phyloP scores from a whole-genome alignment of 2,329 filamentous ascomycete species.

The Sclerotinia nivalis region DNA sequence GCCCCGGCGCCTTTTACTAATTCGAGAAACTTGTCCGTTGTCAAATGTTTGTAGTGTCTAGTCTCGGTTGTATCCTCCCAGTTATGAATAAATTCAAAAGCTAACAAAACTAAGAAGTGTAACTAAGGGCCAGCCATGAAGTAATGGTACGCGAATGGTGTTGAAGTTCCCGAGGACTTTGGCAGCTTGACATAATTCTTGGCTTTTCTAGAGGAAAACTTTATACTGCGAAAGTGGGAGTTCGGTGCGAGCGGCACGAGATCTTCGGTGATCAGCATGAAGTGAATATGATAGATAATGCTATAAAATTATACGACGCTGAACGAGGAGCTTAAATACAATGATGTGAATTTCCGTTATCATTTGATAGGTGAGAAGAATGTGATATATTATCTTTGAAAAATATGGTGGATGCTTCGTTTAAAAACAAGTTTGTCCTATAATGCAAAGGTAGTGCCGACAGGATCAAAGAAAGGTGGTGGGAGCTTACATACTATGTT shows the following conservation, averaged over 20 bases:
- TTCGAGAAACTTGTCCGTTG: neutral
- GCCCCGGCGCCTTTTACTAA: neutral
- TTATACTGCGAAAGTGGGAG: neutral
- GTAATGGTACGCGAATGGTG: neutral
- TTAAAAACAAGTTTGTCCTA: neutral
- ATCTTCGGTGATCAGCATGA: neutral
- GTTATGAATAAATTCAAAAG: neutral
- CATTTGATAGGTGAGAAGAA: neutral
- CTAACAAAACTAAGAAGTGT: neutral
- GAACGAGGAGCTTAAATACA: neutral
- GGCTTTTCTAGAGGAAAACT: neutral
- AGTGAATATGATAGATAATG: neutral
- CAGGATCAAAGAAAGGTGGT: neutral
- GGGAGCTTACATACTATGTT: neutral
- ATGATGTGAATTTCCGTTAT: neutral
- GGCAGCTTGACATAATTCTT: neutral
- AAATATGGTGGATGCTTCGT: neutral
- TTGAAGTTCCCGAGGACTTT: neutral
- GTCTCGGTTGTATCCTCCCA: neutral
- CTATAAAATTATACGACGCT: neutral
- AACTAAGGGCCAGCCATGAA: neutral
- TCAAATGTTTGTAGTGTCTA: conserved; percentile 8
- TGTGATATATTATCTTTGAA: neutral
- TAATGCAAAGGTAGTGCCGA: neutral
- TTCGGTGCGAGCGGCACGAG: neutral